Evolutionary conservation across 192 early-diverging fungal genomes (phyloP).

Genomic region (Chytriomyces sp.): DNA sequence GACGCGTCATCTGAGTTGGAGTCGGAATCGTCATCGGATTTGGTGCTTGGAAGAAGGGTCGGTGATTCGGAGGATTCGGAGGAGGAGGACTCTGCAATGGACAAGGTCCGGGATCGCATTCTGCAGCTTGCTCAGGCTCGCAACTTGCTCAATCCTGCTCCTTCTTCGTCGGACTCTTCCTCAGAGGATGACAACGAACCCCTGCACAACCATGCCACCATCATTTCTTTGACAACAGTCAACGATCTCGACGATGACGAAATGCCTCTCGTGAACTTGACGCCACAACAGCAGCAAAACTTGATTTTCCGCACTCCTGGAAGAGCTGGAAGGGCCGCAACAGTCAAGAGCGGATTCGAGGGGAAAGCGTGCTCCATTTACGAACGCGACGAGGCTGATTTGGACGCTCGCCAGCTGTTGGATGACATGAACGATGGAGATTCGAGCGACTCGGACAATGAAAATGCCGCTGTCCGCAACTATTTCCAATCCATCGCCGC

Average conservation of each 20-base stretch:
- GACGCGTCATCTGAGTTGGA: neutral
- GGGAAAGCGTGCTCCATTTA: neutral
- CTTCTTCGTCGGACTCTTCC: neutral
- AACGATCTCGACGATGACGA: neutral
- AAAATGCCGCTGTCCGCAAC: neutral
- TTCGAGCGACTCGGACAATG: neutral
- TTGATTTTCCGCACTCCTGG: neutral
- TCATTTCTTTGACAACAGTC: neutral
- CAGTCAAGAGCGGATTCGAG: neutral
- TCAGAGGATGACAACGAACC: neutral
- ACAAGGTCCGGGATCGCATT: slow-evolving; percentile 9
- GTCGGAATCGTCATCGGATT: neutral
- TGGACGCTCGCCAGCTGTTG: neutral
- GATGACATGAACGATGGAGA: neutral
- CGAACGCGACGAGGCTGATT: neutral
- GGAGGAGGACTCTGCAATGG: slow-evolving; percentile 20
- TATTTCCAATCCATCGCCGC: slow-evolving; percentile 3
- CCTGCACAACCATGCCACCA: neutral
- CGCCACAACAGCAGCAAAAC: neutral
- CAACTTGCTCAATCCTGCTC: neutral
- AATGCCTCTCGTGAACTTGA: neutral
- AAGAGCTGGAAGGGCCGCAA: neutral
- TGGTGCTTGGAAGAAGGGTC: neutral
- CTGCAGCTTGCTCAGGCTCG: neutral
- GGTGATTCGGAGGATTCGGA: neutral